Conservation (phyloP, 352 stramenopile species). For the Pythium volutum region DNA sequence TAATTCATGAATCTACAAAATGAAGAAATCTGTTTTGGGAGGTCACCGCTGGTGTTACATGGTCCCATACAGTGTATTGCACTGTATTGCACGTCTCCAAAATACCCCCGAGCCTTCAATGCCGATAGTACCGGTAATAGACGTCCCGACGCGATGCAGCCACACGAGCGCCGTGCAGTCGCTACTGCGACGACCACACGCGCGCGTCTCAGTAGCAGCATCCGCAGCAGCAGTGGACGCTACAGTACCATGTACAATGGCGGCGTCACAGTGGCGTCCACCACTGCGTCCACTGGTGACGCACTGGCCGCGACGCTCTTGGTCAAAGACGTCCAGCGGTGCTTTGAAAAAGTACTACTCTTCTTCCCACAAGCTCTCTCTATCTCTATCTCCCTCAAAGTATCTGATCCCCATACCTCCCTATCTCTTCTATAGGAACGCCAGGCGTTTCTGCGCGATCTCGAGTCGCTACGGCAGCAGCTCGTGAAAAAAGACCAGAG, state of each 20-base stretch:
- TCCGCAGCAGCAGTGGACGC: neutral
- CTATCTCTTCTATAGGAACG: conserved; percentile 45
- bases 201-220: neutral
- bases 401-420: too few relatives aligned
- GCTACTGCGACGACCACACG: neutral
- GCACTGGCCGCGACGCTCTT: conserved; percentile 33
- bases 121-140: neutral
- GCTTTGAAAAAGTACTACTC: conserved; percentile 53
- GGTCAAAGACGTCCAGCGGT: conserved; percentile 71
- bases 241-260: conserved; percentile 15
- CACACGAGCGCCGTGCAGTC: neutral
- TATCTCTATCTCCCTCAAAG: neutral
- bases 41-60: neutral
- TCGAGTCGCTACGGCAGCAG: conserved; percentile 73
- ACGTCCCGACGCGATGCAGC: neutral
- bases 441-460: conserved; percentile 54
- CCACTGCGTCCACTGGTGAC: neutral
- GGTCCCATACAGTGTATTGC: neutral
- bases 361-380: neutral
- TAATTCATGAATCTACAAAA: neutral
- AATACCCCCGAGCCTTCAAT: neutral
- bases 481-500: conserved; percentile 73
- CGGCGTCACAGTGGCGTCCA: neutral
- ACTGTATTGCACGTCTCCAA: neutral
- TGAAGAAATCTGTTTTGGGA: neutral